Evolutionary conservation across 2,329 filamentous ascomycete species (phyloP).

Genomic region (Talaromyces sp.): DNA sequence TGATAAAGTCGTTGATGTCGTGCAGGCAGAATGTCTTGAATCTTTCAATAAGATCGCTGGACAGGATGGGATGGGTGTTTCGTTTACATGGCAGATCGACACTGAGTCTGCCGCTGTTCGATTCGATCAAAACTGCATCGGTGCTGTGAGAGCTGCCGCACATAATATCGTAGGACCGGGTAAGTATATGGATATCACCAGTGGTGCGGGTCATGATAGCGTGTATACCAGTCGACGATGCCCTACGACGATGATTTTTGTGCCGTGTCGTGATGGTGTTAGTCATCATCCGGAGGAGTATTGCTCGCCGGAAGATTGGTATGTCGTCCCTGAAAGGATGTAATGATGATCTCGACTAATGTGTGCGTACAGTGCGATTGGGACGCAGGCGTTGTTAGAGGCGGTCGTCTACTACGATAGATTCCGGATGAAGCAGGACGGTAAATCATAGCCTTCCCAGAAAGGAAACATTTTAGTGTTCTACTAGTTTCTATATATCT

Average conservation of each 20-base stretch:
- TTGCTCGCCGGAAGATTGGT: slow-evolving; percentile 59
- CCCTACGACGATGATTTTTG: slow-evolving; percentile 67
- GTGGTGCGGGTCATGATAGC: slow-evolving; percentile 65
- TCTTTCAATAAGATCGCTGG: not conserved
- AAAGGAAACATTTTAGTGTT: too few species aligned
- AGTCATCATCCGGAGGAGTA: slow-evolving; percentile 66
- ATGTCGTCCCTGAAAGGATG: not conserved
- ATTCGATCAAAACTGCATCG: slow-evolving; percentile 68
- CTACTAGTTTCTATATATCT: too few species aligned
- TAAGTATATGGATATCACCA: slow-evolving; percentile 55
- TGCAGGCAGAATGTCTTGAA: slow-evolving; percentile 2
- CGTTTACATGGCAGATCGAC: slow-evolving; percentile 60
- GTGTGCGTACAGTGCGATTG: not conserved
- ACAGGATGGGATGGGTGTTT: slow-evolving; percentile 54
- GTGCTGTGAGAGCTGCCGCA: slow-evolving; percentile 57
- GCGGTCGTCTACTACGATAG: not conserved
- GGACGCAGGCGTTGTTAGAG: not conserved
- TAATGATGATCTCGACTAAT: not conserved
- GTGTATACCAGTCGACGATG: slow-evolving; percentile 60
- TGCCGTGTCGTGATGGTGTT: slow-evolving; percentile 62
- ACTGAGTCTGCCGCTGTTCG: slow-evolving; percentile 60
- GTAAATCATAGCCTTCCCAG: too few species aligned
- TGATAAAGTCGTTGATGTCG: not conserved
- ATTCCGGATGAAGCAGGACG: not conserved
- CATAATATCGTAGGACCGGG: slow-evolving; percentile 39